A percentile compares a stretch with the other conserved stretches of the same genome.
Evolutionary conservation across 2,329 filamentous ascomycete genomes (phyloP).

Genomic region (Calycina marina): DNA sequence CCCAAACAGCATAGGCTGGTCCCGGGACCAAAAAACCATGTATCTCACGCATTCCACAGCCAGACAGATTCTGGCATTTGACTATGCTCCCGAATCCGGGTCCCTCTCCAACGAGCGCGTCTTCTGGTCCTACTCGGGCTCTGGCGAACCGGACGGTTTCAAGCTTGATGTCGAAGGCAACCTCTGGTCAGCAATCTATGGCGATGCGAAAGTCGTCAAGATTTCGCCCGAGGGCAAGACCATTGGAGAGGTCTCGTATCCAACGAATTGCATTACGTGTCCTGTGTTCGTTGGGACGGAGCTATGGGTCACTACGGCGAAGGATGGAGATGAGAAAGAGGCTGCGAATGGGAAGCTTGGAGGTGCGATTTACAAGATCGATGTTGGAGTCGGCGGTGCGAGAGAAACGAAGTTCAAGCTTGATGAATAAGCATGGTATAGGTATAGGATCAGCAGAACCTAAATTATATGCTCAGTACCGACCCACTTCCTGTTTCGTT

Average conservation of each 20-base stretch:
- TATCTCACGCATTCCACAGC: slow-evolving; percentile 72
- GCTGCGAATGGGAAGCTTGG: slow-evolving; percentile 47
- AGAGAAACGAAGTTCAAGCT: slow-evolving; percentile 47
- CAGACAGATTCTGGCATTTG: slow-evolving; percentile 56
- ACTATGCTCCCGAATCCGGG: slow-evolving; percentile 53
- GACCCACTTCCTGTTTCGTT: too few relatives aligned
- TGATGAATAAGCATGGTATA: slow-evolving; percentile 5
- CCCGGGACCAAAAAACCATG: slow-evolving; percentile 45
- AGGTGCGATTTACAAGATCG: slow-evolving; percentile 60
- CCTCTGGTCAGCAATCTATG: slow-evolving; percentile 81
- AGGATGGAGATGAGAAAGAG: slow-evolving; percentile 47
- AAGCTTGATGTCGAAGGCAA: slow-evolving; percentile 72
- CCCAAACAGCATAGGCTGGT: slow-evolving; percentile 78
- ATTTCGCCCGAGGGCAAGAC: slow-evolving; percentile 52
- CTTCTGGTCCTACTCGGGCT: slow-evolving; percentile 51
- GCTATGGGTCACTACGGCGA: slow-evolving; percentile 67
- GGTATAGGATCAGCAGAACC: too few relatives aligned
- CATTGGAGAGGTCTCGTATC: slow-evolving; percentile 59
- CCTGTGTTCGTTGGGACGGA: slow-evolving; percentile 61
- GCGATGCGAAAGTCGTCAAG: slow-evolving; percentile 59
- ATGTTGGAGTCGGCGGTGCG: slow-evolving; percentile 58
- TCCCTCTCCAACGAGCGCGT: slow-evolving; percentile 52
- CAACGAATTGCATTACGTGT: slow-evolving; percentile 70
- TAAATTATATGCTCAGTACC: too few relatives aligned
- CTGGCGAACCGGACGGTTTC: slow-evolving; percentile 69